Conservation (phyloP, 345 rosid species). For the Kernera saxatilis region DNA sequence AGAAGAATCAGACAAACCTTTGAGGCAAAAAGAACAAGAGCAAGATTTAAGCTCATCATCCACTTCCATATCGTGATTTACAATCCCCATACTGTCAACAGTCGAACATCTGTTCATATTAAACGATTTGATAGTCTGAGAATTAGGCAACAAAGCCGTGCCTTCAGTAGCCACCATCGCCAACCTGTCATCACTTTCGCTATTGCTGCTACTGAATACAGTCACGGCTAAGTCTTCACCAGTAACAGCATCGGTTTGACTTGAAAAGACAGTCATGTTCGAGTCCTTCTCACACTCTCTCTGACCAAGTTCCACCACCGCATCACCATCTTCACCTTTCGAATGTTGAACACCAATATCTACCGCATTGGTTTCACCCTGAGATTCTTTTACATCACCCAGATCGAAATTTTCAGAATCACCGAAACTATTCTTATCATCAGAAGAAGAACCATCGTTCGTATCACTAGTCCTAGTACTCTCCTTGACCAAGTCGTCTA, state of each 20-base stretch:
- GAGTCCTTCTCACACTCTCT: slow-evolving; percentile 35
- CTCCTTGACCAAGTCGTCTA: slow-evolving; percentile 44
- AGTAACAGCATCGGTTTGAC: slow-evolving; percentile 14
- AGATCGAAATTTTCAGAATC: slow-evolving; percentile 22
- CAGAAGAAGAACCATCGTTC: slow-evolving; percentile 18
- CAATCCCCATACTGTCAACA: slow-evolving; percentile 31
- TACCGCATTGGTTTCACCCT: slow-evolving; percentile 24
- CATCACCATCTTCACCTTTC: slow-evolving; percentile 9
- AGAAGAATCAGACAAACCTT: slow-evolving; percentile 42
- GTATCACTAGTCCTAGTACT: slow-evolving; percentile 30
- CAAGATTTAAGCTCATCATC: slow-evolving; percentile 57
- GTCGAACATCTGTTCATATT: slow-evolving; percentile 47
- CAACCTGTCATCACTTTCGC: slow-evolving; percentile 38
- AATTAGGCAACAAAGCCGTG: slow-evolving; percentile 30
- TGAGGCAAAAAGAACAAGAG: slow-evolving; percentile 80
- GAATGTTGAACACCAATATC: slow-evolving; percentile 4
- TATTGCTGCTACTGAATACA: slow-evolving; percentile 26
- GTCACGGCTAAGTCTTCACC: slow-evolving; percentile 22
- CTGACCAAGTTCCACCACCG: slow-evolving; percentile 25
- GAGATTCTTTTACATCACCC: slow-evolving; percentile 25
- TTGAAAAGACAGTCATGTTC: slow-evolving; percentile 2
- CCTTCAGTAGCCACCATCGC: slow-evolving; percentile 18
- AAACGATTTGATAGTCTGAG: slow-evolving; percentile 41
- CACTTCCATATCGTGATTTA: slow-evolving; percentile 31
- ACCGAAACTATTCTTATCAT: slow-evolving; percentile 13